These are phyloP conservation scores for Naumovozyma baii DNA, from an alignment of 805 yeast species.

Conservation along the genomic window DNA sequence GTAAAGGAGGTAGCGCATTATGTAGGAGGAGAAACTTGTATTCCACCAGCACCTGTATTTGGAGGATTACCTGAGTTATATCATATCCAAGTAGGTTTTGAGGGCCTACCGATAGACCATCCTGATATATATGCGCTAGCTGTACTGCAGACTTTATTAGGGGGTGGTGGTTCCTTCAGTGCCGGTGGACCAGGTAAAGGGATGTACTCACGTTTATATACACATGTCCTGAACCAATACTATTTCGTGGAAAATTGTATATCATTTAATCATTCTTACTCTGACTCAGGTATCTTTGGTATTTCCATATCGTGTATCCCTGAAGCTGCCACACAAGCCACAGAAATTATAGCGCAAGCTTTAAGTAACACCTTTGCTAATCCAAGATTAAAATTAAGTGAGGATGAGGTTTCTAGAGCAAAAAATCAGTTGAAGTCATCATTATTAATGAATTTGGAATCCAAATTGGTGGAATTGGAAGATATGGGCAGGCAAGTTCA, in stretches of 20 bases:
- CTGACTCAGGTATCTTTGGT: conserved; percentile 88
- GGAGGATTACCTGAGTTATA: conserved; percentile 72
- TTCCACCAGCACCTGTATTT: conserved; percentile 44
- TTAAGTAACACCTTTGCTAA: conserved; percentile 40
- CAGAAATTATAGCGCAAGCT: conserved; percentile 68
- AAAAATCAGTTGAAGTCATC: conserved; percentile 86
- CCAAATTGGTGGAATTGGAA: conserved; percentile 87
- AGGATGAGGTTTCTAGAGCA: conserved; percentile 74
- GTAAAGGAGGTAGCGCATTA: conserved; percentile 37
- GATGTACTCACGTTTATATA: conserved; percentile 89
- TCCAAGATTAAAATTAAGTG: conserved; percentile 54
- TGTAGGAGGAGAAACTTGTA: conserved; percentile 49
- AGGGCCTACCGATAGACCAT: conserved; percentile 73
- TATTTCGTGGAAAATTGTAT: conserved; percentile 85
- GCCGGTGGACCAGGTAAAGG: conserved; percentile 99
- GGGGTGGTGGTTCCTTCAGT: conserved; percentile 95
- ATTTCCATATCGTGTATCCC: conserved; percentile 78
- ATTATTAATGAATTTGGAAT: conserved; percentile 84
- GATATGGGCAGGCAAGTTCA: conserved; percentile 94
- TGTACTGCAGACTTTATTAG: conserved; percentile 76
- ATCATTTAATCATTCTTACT: conserved; percentile 81
- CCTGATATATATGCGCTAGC: conserved; percentile 89
- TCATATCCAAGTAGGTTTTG: conserved; percentile 80
- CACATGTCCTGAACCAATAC: conserved; percentile 81
- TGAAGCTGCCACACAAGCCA: conserved; percentile 73